Conservation (phyloP, 2,329 filamentous ascomycete species). For the Aspergillaceae sp. region DNA sequence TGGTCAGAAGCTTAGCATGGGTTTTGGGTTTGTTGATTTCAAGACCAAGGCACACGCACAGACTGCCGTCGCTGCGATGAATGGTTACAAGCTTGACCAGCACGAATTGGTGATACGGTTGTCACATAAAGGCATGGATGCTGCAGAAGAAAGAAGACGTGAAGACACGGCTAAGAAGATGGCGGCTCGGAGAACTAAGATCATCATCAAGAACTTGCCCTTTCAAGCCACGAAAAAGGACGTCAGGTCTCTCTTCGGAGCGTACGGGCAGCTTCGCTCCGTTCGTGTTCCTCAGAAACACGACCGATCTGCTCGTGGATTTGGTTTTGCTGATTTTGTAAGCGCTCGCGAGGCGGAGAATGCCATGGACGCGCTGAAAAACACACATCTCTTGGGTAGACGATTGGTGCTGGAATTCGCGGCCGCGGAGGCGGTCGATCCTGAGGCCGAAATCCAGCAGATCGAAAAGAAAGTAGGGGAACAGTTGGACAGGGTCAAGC, state of each 20-base stretch:
- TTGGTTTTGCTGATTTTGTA: slow-evolving; percentile 93
- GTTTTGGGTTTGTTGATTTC: slow-evolving; percentile 93
- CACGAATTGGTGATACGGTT: slow-evolving; percentile 78
- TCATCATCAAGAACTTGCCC: slow-evolving; percentile 95
- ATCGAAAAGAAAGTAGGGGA: slow-evolving; percentile 94
- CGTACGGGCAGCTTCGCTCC: slow-evolving; percentile 85
- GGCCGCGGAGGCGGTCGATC: slow-evolving; percentile 76
- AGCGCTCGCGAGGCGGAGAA: slow-evolving; percentile 83
- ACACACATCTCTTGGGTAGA: slow-evolving; percentile 87
- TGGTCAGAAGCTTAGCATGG: slow-evolving; percentile 86
- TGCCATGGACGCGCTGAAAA: slow-evolving; percentile 80
- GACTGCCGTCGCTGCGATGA: slow-evolving; percentile 74
- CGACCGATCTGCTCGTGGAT: slow-evolving; percentile 78
- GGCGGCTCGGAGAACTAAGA: slow-evolving; percentile 71
- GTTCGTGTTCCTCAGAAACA: slow-evolving; percentile 95
- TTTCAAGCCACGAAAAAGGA: slow-evolving; percentile 95
- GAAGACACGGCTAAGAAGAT: slow-evolving; percentile 77
- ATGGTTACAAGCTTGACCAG: slow-evolving; percentile 76
- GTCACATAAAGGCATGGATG: slow-evolving; percentile 79
- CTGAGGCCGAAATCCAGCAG: slow-evolving; percentile 91
- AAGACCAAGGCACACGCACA: slow-evolving; percentile 66
- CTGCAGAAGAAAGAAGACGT: slow-evolving; percentile 73
- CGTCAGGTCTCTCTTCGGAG: slow-evolving; percentile 71
- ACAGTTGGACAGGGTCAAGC: slow-evolving; percentile 81
- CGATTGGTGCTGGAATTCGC: slow-evolving; percentile 87